These are phyloP conservation scores for Crucihimalaya himalaica DNA, from an alignment of 345 rosid species.

Conservation along the genomic window DNA sequence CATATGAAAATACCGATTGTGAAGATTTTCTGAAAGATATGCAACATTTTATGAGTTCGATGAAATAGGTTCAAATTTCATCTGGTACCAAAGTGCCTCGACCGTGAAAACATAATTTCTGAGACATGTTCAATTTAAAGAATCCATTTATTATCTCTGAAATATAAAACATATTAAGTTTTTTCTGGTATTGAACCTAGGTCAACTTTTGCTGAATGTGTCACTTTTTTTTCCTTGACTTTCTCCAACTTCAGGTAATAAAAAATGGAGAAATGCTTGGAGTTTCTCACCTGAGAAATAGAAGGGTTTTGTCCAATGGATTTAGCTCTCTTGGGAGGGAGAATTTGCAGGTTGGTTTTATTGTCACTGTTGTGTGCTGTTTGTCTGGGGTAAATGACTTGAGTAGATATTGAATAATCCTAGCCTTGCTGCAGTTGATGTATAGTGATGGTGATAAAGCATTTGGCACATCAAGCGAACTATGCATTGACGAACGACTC, in stretches of 20 bases:
- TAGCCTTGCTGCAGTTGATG: conserved; percentile 74
- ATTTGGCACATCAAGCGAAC: conserved; percentile 92
- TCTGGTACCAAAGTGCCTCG: background rate
- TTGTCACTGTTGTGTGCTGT: conserved; percentile 1
- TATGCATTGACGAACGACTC: conserved; percentile 87
- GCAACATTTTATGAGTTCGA: background rate
- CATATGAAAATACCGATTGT: background rate
- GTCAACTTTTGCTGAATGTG: background rate
- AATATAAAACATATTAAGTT: background rate
- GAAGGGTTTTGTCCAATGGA: conserved; percentile 94
- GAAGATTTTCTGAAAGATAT: background rate
- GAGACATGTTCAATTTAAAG: background rate
- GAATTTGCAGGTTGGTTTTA: conserved; percentile 72
- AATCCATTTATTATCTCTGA: background rate
- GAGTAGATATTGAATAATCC: conserved; percentile 28
- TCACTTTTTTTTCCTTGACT: background rate
- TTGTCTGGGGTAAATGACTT: conserved; percentile 20
- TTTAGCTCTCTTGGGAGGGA: conserved; percentile 91
- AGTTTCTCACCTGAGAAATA: conserved; percentile 93
- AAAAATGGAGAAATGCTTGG: conserved; percentile 99
- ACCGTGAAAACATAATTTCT: background rate
- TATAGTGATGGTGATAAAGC: conserved; percentile 97
- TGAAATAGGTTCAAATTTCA: background rate
- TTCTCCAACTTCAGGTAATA: conserved; percentile 67
- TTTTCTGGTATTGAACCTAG: conserved; percentile 2